Evolutionary conservation across 176 grass and related monocot species (phyloP), one percentile per base, ranked within the genome.

Genomic region (Saccharum spontaneum): DNA sequence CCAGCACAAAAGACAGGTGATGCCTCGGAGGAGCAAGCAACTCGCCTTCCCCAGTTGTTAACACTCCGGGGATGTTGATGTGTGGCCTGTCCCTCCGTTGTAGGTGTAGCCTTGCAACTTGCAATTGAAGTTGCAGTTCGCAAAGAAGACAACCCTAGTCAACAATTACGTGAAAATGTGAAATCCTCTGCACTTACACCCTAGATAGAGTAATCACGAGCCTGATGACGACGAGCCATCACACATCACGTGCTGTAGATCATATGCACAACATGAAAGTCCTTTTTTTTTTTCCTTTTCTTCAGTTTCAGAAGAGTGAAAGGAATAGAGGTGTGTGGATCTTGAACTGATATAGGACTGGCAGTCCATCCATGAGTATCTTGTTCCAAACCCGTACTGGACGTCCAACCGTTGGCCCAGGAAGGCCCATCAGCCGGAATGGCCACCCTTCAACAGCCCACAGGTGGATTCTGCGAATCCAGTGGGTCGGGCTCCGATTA

Each of bases 31-130:
- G 22, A 40, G 16, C 78, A 23, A 68, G 79, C 79, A 82, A 55
- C 66, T 55, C 48, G 52, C 80, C 68, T 73, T 9, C 52, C 68
- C 68, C 68, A 73, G 80, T 43, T 82, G 50, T 31, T n/a, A 0
- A 57, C 52, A 4, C 48, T 55, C 10, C 16, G 8, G 28, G 9
- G 73, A 76, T 50, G 73, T 37, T 41, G 75, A 78, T 41, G 43
- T 74, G 5, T 31, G 26, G n/a, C 40, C 71, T 8, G 71, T 49
- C 71, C 7, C 24, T 30, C 12, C 10, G 6, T 36, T 36, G 34
- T 36, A 36, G 34, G 34, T 43, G 40, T 45, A 44, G 69, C 69
- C 41, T 73, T 72, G 41, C 13, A 73, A 26, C 41, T 73, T 72
- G 41, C 13, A 73, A 26, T 24, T 30, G 41, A 73, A 73, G 43